Evolutionary conservation across 1,284 basidiomycete genomes (phyloP), one percentile per base, ranked within the genome.

Genomic region (Phellopilus nigrolimitatus): DNA sequence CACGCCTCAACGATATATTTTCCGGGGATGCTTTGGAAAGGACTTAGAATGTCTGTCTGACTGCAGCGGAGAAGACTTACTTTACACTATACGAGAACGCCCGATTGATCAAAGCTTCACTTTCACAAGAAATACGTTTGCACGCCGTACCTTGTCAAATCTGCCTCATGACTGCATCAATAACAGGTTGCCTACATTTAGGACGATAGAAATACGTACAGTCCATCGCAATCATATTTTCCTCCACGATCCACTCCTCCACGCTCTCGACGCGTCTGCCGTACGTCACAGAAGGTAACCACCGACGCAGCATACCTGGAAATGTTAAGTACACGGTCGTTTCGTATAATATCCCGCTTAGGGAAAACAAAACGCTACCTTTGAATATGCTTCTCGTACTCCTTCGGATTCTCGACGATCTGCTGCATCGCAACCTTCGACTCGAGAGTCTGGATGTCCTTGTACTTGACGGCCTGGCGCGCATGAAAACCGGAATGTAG

Each of bases 1-100:
- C 71, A 69, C 3, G 72, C 69, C 60, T 79, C 75, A 10, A 78
- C 75, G 4, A 76, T 57, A 53, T 76, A 77, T 60, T 77, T 77
- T 33, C 75, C 75, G 1, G 75, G 76, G 49, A 78, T 76, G 55
- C 74, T 78, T n/a, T n/a, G n/a, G n/a, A n/a, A n/a, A 48, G 39
- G 21, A 37, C 8, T 10, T 24, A n/a, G 30, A 19, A 19, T 46
- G 21, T 41, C 21, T 15, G 12, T 2, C 3, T 21, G 30, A 33
- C 3, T 9, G 3, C 7, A 21, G 19, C 21, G 6, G 47, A 5
- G 5, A 1, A 13, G 10, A 39, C 52, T 55, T 45, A 68, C 67
- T 70, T 71, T 46, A 71, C 70, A 53, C 71, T 71, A 24, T 12
- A 1, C 8, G 4, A 12, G 12, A 15, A 22, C 19, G 13, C 8